Percentiles rank a stretch among this genome's conserved stretches.
Conservation (phyloP, 2,329 filamentous ascomycete genomes). For the Colletotrichum musae region DNA sequence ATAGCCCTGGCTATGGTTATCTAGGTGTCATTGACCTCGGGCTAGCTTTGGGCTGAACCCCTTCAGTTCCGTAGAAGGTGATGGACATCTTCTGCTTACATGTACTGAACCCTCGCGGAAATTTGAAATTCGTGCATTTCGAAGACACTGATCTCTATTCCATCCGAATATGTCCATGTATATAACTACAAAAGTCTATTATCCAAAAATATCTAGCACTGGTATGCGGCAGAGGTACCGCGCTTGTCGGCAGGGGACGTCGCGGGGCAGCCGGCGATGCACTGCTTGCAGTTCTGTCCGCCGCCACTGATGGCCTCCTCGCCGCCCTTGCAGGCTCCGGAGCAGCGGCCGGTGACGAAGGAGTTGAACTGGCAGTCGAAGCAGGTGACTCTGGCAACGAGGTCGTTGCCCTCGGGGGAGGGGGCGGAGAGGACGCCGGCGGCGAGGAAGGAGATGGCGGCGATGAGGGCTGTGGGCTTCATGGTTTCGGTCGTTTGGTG, state of each 20-base stretch:
- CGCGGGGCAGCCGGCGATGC: slow-evolving; percentile 8
- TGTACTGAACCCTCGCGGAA: no score
- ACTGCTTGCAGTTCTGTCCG: slow-evolving; percentile 12
- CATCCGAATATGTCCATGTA: no score
- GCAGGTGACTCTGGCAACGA: not conserved
- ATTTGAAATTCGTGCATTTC: no score
- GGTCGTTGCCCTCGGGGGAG: not conserved
- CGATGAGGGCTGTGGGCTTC: slow-evolving; percentile 16
- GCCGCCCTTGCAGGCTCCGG: not conserved
- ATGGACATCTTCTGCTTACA: no score
- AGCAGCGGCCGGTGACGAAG: not conserved
- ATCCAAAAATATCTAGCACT: no score
- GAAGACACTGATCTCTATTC: no score
- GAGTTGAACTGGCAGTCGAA: slow-evolving; percentile 6
- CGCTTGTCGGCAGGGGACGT: not conserved
- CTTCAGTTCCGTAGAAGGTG: no score
- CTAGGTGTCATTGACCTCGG: no score
- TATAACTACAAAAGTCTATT: no score
- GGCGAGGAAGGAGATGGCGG: slow-evolving; percentile 8
- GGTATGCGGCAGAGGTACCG: no score
- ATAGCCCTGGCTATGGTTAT: no score
- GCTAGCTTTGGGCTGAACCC: no score
- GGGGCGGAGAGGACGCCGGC: not conserved
- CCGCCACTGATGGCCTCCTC: not conserved
- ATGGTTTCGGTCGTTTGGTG: not conserved